These are phyloP conservation scores for Dendrothele bispora DNA, from an alignment of 768 basidiomycete genomes.

Conservation along the genomic window DNA sequence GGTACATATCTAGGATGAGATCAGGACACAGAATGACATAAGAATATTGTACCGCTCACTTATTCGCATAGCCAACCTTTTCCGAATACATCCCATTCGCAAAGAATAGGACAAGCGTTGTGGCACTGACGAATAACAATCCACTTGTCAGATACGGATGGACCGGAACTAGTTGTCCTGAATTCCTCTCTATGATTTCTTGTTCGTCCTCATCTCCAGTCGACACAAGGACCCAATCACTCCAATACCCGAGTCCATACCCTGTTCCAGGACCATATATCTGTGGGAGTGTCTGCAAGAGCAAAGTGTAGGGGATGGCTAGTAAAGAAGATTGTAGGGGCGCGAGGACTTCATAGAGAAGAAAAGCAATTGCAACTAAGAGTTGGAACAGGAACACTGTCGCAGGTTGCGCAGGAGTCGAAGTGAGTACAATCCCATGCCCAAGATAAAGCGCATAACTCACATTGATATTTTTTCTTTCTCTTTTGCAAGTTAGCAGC, in stretches of 20 bases:
- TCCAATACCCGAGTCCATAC: too few relatives aligned
- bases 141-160: conserved; percentile 80
- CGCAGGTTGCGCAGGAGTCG: conserved; percentile 13
- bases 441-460: conserved; percentile 30
- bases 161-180: too few relatives aligned
- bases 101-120: conserved; percentile 92
- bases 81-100: conserved; percentile 95
- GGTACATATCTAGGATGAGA: conserved; percentile 80
- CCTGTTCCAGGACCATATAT: conserved; percentile 4
- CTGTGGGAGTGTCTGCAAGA: conserved; percentile 51
- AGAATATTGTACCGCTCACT: too few relatives aligned
- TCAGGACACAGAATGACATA: conserved; percentile 2
- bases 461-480: conserved; percentile 83
- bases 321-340: conserved; percentile 63
- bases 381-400: conserved; percentile 78
- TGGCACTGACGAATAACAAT: conserved; percentile 82
- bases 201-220: too few relatives aligned
- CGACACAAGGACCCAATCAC: too few relatives aligned
- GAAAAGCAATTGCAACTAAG: conserved; percentile 63
- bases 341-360: conserved; percentile 75
- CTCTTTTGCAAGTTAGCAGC: conserved; percentile 77
- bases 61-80: conserved; percentile 95
- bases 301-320: conserved; percentile 56
- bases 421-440: conserved; percentile 8
- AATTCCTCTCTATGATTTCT: too few relatives aligned